Percentiles rank a stretch among this genome's conserved stretches.
These are phyloP conservation scores for Diutina sp. DNA, from an alignment of 1,139 yeast genomes.

Conservation along the genomic window DNA sequence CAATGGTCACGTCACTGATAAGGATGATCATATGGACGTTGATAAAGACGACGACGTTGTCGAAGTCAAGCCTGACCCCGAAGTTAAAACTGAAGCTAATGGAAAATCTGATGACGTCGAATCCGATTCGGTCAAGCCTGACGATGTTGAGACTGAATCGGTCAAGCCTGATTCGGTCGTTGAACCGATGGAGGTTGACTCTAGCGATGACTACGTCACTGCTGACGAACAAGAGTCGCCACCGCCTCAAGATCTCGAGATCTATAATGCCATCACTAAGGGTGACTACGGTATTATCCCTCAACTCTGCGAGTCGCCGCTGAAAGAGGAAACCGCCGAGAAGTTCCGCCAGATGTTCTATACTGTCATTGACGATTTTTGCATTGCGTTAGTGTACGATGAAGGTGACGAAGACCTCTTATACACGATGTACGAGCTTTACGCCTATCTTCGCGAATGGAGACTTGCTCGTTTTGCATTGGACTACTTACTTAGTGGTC, in stretches of 20 bases:
- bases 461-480: slow-evolving; percentile 48
- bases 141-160: not conserved
- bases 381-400: slow-evolving; percentile 41
- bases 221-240: not conserved
- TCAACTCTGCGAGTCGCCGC: not conserved
- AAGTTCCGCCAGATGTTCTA: slow-evolving; percentile 17
- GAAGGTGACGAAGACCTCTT: slow-evolving; percentile 50
- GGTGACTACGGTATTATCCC: slow-evolving; percentile 2
- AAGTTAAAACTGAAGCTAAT: not conserved
- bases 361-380: slow-evolving; percentile 40
- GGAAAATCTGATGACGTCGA: no score
- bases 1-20: not conserved
- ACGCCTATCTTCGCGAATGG: slow-evolving; percentile 29
- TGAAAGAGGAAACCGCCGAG: not conserved
- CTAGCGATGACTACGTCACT: not conserved
- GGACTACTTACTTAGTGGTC: slow-evolving; percentile 47
- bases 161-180: not conserved
- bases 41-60: not conserved
- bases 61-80: not conserved
- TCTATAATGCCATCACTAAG: not conserved
- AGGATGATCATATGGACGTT: not conserved
- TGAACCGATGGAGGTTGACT: not conserved
- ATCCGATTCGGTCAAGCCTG: no score
- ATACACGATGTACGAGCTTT: slow-evolving; percentile 34
- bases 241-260: not conserved